Evolutionary conservation across 1,284 basidiomycete genomes (phyloP).

Genomic region (Trichosporon sp.): DNA sequence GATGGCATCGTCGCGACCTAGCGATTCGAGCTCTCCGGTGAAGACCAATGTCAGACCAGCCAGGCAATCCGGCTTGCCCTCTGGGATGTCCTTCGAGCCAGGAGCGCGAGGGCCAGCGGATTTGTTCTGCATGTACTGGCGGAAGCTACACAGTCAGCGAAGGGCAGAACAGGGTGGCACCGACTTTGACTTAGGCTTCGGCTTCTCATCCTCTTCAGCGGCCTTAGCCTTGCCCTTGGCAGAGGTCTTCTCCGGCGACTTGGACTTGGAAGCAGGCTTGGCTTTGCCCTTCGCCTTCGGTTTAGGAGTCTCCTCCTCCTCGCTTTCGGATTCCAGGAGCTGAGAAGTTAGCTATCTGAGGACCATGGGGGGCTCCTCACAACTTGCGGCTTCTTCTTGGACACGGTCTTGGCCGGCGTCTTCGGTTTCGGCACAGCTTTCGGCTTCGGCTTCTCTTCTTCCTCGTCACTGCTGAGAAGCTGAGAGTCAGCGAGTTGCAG

Average conservation of each 20-base stretch:
- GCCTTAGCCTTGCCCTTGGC: not conserved
- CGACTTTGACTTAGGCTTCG: slow-evolving; percentile 44
- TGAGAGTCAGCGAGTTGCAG: not conserved
- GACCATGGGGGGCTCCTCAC: not conserved
- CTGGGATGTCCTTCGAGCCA: slow-evolving; percentile 68
- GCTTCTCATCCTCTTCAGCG: slow-evolving; percentile 9
- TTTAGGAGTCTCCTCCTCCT: not conserved
- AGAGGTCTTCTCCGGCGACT: not conserved
- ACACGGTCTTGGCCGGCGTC: not conserved
- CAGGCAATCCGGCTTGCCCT: slow-evolving; percentile 71
- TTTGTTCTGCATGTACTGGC: slow-evolving; percentile 62
- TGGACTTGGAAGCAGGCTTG: not conserved
- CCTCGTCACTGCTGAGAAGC: not conserved
- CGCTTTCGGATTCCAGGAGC: not conserved
- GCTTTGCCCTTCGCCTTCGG: not conserved
- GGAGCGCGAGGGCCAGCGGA: slow-evolving; percentile 65
- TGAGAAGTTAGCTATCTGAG: not conserved
- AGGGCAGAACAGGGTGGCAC: slow-evolving; percentile 20
- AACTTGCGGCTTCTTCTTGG: not conserved
- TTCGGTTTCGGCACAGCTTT: not conserved
- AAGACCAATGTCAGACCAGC: slow-evolving; percentile 90
- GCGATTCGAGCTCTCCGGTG: slow-evolving; percentile 82
- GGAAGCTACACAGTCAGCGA: slow-evolving; percentile 32
- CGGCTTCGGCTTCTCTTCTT: not conserved
- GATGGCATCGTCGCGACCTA: slow-evolving; percentile 80